These are phyloP conservation scores for Cutaneotrichosporon dermatis DNA, from an alignment of 1,284 basidiomycete species.

Conservation along the genomic window DNA sequence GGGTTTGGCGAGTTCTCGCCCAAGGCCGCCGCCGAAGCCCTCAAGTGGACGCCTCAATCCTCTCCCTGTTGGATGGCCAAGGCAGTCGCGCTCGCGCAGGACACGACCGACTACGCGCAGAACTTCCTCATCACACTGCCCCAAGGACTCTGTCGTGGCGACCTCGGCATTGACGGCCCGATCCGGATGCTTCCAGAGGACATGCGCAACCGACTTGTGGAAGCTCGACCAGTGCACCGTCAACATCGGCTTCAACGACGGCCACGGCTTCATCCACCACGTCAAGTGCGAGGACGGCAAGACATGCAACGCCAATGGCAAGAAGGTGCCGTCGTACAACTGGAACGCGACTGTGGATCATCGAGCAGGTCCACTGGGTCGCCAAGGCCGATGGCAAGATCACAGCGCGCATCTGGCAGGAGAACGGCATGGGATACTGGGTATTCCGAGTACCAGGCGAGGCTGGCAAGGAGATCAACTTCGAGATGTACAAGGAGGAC, in stretches of 20 bases:
- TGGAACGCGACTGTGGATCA: constrained; percentile 38
- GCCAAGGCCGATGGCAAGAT: constrained; percentile 19
- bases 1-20: constrained; percentile 17
- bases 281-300: constrained; percentile 43
- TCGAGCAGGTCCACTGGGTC: constrained; percentile 18
- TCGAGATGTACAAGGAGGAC: constrained; percentile 27
- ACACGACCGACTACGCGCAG: constrained; percentile 27
- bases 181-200: constrained; percentile 24
- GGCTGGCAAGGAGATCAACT: constrained; percentile 20
- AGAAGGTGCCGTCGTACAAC: constrained; percentile 34
- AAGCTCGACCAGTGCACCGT: constrained; percentile 43
- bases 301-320: constrained; percentile 31
- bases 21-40: constrained; percentile 12
- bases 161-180: not conserved
- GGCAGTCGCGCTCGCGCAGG: constrained; percentile 25
- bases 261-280: constrained; percentile 38
- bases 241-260: constrained; percentile 41
- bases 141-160: not conserved
- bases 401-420: constrained; percentile 32
- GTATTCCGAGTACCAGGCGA: constrained; percentile 18
- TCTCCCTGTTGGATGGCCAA: constrained; percentile 24
- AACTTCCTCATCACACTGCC: constrained; percentile 34
- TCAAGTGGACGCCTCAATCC: constrained; percentile 32
- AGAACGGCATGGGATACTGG: constrained; percentile 40
- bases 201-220: constrained; percentile 36